These are phyloP conservation scores for Hortiboletus flavorubellus DNA, from an alignment of 768 basidiomycete genomes.

Conservation along the genomic window DNA sequence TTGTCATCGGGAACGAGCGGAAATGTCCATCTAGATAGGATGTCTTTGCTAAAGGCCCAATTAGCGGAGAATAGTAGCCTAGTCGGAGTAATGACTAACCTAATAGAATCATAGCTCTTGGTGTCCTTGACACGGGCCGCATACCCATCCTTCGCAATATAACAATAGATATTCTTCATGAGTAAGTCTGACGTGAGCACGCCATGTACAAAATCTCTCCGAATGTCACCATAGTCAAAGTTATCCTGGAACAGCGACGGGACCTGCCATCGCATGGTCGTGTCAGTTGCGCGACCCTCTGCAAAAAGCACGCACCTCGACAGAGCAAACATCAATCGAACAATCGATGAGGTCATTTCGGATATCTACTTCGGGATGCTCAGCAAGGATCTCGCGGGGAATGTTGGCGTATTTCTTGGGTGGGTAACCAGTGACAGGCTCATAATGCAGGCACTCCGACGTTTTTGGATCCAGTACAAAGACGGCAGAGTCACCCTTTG, in stretches of 20 bases:
- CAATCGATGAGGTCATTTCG: constrained; percentile 87
- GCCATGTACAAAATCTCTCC: constrained; percentile 91
- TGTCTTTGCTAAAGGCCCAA: constrained; percentile 67
- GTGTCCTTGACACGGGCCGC: constrained; percentile 93
- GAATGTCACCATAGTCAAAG: constrained; percentile 93
- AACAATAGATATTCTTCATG: constrained; percentile 92
- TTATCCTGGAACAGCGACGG: constrained; percentile 97
- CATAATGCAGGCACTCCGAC: constrained; percentile 82
- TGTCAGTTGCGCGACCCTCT: background rate
- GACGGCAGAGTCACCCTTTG: constrained; percentile 69
- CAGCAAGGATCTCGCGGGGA: constrained; percentile 72
- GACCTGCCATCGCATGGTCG: constrained; percentile 49
- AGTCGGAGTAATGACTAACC: constrained; percentile 41
- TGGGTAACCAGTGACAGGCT: constrained; percentile 70
- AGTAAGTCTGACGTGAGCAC: constrained; percentile 91
- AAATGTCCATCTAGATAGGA: constrained; percentile 91
- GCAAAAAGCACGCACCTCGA: constrained; percentile 58
- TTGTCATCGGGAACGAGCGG: constrained; percentile 95
- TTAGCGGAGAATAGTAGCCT: background rate
- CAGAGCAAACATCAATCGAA: constrained; percentile 89
- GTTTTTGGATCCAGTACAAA: constrained; percentile 76
- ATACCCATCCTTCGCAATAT: constrained; percentile 84
- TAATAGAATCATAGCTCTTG: constrained; percentile 84
- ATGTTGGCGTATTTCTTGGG: constrained; percentile 56
- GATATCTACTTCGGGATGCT: constrained; percentile 79